Evolutionary conservation across 345 rosid species (phyloP), one percentile per base, ranked within the genome.

Genomic region (Kernera saxatilis): DNA sequence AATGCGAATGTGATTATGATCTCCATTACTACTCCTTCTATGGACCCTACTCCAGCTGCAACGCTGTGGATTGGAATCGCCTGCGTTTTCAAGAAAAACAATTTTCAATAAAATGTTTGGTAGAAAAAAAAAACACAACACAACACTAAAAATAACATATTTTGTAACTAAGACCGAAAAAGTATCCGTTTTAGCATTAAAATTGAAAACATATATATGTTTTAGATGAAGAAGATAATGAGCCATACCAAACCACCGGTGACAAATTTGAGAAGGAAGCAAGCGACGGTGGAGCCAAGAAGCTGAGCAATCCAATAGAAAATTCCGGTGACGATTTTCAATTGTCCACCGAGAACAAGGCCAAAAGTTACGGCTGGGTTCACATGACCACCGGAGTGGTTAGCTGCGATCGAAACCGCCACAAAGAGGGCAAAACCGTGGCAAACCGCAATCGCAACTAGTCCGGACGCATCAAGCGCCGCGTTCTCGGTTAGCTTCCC

Each of bases 291-390:
- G 72, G 97, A 86, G 59, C 97, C 96, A 27, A 84, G 68, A 58
- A 91, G 96, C 77, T 91, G 97, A 64, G 97, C 90, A 40, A 89
- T 75, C 93, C 91, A 87, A 78, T 91, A 91, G 82, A 89, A 84
- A 73, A 91, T 55, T 66, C 91, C 87, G 2, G 90, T 84, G 64
- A 91, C 84, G 78, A 87, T 49, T 64, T 88, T 83, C 77, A 91
- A 77, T 48, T 88, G 89, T 54, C 97, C 97, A 11, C 96, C 93
- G 4, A 85, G 84, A 69, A 90, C 91, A 80, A 89, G 73, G 15
- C 97, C 96, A n/a, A 87, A 84, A 48, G 97, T 91, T 53, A 91
- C 96, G 1, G 96, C 96, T 6, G 97, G 97, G 79, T 91, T 89
- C 15, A 91, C 96, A 76, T 91, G 97, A 46, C 97, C 96, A 25